Percentiles rank a stretch among this genome's conserved stretches.
Evolutionary conservation across 345 rosid genomes (phyloP).

Genomic region (Kandelia obovata): DNA sequence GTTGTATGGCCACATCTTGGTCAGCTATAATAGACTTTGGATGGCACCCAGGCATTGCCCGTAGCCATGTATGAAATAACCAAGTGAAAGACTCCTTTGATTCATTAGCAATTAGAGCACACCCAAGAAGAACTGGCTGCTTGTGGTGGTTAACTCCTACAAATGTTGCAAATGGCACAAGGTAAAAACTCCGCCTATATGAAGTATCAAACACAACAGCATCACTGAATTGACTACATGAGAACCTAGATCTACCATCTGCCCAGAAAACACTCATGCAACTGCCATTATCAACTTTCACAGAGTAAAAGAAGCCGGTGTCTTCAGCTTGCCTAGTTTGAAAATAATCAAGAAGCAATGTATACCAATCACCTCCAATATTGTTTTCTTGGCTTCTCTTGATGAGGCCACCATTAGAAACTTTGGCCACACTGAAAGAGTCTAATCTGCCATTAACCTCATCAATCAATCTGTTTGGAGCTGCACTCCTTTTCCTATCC

Average conservation of each 20-base stretch:
- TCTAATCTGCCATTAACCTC: slow-evolving; percentile 48
- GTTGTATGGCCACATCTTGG: slow-evolving; percentile 67
- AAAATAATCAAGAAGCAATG: slow-evolving; percentile 62
- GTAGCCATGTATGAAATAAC: slow-evolving; percentile 85
- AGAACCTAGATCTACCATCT: slow-evolving; percentile 82
- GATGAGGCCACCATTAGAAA: slow-evolving; percentile 28
- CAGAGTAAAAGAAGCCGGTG: slow-evolving; percentile 74
- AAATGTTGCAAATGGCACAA: slow-evolving; percentile 77
- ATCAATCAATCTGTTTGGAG: slow-evolving; percentile 56
- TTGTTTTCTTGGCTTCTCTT: slow-evolving; percentile 41
- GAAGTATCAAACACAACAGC: slow-evolving; percentile 67
- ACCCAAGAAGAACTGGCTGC: slow-evolving; percentile 84
- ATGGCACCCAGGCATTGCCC: slow-evolving; percentile 64
- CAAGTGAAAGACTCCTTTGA: slow-evolving; percentile 65
- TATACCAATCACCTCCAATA: slow-evolving; percentile 74
- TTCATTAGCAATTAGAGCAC: slow-evolving; percentile 72
- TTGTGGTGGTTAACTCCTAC: slow-evolving; percentile 84
- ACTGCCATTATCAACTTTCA: slow-evolving; percentile 53
- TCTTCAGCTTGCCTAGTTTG: slow-evolving; percentile 77
- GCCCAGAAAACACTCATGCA: slow-evolving; percentile 85
- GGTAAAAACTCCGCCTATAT: slow-evolving; percentile 52
- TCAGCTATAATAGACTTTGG: slow-evolving; percentile 80
- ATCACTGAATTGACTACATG: slow-evolving; percentile 88
- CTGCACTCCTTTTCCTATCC: slow-evolving; percentile 28
- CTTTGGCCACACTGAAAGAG: slow-evolving; percentile 39